phyloP scores from a whole-genome alignment of 495 filamentous ascomycete genomes.

The Lophiostoma macrostomum region DNA sequence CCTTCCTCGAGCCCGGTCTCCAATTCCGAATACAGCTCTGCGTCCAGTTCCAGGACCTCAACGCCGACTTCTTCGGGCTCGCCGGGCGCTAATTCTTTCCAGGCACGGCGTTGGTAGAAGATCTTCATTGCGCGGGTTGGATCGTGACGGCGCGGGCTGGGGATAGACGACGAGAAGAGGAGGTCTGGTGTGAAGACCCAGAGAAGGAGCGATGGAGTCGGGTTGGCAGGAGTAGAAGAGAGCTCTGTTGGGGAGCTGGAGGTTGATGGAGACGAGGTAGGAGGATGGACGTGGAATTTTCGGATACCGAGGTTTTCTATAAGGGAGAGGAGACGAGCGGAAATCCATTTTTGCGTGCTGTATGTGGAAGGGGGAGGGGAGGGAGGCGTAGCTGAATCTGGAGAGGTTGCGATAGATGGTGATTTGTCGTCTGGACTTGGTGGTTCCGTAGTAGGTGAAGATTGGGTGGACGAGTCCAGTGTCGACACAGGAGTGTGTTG shows the following conservation, averaged over 20 bases:
- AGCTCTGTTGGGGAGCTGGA: background rate
- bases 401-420: too few relatives aligned
- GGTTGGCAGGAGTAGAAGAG: background rate
- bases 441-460: background rate
- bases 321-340: constrained; percentile 35
- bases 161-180: constrained; percentile 36
- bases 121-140: constrained; percentile 38
- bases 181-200: constrained; percentile 42
- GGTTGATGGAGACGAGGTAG: background rate
- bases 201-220: constrained; percentile 24
- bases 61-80: constrained; percentile 11
- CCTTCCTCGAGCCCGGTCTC: constrained; percentile 22
- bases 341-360: constrained; percentile 39
- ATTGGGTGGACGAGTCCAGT: too few relatives aligned
- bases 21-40: constrained; percentile 20
- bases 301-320: constrained; percentile 36
- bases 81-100: background rate
- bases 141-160: constrained; percentile 9
- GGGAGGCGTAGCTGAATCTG: too few relatives aligned
- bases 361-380: constrained; percentile 1
- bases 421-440: background rate
- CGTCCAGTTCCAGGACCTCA: constrained; percentile 31
- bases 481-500: too few relatives aligned
- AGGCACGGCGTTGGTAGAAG: constrained; percentile 29
- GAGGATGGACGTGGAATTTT: constrained; percentile 34